Evolutionary conservation across 2,329 filamentous ascomycete genomes (phyloP).

Genomic region (Trichoderma semiorbis): DNA sequence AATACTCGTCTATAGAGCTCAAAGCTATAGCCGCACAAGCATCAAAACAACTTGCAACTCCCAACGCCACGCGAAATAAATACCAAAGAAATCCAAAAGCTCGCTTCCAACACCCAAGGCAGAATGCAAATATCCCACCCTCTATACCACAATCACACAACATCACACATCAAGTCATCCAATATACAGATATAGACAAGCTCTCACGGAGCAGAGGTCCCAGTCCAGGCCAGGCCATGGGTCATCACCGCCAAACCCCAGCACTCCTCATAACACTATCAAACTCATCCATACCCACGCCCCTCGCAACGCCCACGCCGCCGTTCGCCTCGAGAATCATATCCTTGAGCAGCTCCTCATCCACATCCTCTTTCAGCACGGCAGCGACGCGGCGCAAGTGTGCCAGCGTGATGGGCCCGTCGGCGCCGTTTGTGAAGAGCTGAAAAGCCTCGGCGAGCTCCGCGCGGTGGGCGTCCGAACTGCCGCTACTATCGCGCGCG

Average conservation of each 20-base stretch:
- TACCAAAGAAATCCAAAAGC: not conserved
- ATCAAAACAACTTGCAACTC: not conserved
- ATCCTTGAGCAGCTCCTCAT: conserved; percentile 79
- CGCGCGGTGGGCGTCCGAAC: conserved; percentile 51
- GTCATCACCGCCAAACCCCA: conserved; percentile 67
- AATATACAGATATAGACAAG: not conserved
- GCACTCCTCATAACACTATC: conserved; percentile 81
- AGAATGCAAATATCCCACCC: not conserved
- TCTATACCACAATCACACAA: not conserved
- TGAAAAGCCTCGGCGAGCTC: conserved; percentile 80
- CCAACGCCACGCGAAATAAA: not conserved
- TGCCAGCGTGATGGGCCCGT: conserved; percentile 67
- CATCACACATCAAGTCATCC: not conserved
- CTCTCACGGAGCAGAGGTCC: not conserved
- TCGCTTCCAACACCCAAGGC: not conserved
- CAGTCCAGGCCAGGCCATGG: not conserved
- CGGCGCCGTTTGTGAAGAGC: conserved; percentile 65
- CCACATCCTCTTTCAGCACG: conserved; percentile 78
- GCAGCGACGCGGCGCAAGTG: conserved; percentile 77
- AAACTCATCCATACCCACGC: conserved; percentile 77
- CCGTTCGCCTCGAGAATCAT: conserved; percentile 96
- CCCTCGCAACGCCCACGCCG: conserved; percentile 65
- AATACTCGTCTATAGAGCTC: not conserved
- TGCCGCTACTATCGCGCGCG: conserved; percentile 48
- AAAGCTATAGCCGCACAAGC: not conserved